Evolutionary conservation across 2,329 filamentous ascomycete genomes (phyloP), one percentile per base, ranked within the genome.

Genomic region (Ceratocystis lukuohia): DNA sequence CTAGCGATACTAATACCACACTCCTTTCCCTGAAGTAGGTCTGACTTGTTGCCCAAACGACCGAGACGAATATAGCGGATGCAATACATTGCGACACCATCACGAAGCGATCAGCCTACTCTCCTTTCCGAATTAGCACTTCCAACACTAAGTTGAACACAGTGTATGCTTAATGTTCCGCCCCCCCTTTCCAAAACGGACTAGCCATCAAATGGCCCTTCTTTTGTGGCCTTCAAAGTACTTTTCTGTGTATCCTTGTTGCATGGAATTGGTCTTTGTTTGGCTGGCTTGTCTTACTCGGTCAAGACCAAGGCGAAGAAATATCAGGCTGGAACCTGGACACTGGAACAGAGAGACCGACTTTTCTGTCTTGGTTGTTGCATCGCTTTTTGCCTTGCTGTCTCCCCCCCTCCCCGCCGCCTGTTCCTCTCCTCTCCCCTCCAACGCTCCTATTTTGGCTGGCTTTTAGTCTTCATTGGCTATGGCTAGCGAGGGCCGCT

Each of bases 401-500:
- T 59, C 33, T 17, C 56, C 8, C 53, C 25, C 20, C 6, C 48
- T 53, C 25, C 22, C 48, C 22, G 20, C 48, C 22, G 48, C 48
- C 22, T 50, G 8, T 50, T 25, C 25, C 28, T 17, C 56, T 37
- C 15, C 28, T n/a, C 30, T 5, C 28, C 25, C 53, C 4, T 17
- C 53, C 17, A 30, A n/a, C 17, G 12, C 28, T 41, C 25, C n/a
- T 3, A 59, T 37, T 5, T 15, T 33, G 5, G 8, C 5, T 5
- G 56, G 15, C 22, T 15, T 59, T 37, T 20, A 17, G 28, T 33
- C 48, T 20, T 65, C 25, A 61, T 61, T 65, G 64, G 64, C 41
- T 46, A 25, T 20, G 25, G 45, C 53, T 30, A 65, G 64, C 64
- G 64, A 65, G 37, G 61, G 56, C 46, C 56, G 22, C 64, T 65